These are phyloP conservation scores for Pontederia crassipes DNA, from an alignment of 176 grass and related monocot species.

Conservation along the genomic window DNA sequence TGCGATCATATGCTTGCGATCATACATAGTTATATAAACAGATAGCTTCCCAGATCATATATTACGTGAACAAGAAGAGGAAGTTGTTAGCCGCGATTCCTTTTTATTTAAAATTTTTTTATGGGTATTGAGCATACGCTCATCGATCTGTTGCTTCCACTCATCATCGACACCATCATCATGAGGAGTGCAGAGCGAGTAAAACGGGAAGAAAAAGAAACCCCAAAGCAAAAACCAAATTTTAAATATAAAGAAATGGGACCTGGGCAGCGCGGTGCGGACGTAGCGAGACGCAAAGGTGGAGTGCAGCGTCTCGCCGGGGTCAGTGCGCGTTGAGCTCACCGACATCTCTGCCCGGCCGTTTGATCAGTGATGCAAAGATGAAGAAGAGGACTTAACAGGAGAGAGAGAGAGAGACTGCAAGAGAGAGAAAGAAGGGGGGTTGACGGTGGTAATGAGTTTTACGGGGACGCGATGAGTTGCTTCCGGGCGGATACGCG, in stretches of 20 bases:
- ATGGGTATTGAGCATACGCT: no score
- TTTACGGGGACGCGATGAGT: no score
- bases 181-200: background rate
- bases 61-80: no score
- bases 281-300: slow-evolving; percentile 88
- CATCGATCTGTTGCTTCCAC: no score
- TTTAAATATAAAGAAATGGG: background rate
- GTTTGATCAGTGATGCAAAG: background rate
- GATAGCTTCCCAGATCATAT: no score
- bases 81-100: no score
- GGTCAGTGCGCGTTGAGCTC: slow-evolving; percentile 25
- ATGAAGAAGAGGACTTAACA: background rate
- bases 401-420: background rate
- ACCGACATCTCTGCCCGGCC: slow-evolving; percentile 27
- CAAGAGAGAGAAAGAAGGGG: background rate
- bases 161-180: background rate
- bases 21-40: no score
- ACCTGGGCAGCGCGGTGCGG: slow-evolving; percentile 50
- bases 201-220: background rate
- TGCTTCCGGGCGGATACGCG: no score
- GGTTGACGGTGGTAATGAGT: no score
- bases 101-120: no score
- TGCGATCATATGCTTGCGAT: no score
- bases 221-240: background rate
- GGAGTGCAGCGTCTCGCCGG: slow-evolving; percentile 53